Evolutionary conservation across 1,284 basidiomycete species (phyloP), one percentile per base, ranked within the genome.

Genomic region (Microbotryum scabiosae): DNA sequence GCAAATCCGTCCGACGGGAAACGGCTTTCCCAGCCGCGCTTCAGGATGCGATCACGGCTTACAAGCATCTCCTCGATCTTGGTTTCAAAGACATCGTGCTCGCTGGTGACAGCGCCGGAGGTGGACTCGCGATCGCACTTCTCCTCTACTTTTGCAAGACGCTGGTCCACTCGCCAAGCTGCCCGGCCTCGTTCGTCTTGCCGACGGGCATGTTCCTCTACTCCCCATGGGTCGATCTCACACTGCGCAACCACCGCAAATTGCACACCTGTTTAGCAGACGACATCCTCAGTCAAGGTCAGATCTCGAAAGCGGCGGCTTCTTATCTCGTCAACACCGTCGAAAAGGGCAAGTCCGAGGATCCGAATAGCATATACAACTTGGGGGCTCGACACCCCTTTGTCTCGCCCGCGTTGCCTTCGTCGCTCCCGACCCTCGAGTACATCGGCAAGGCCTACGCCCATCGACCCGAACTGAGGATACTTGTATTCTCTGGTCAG

Each of bases 191-290:
- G 44, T 45, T 66, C 43, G 48, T 60, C n/a, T 60, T 71, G 26
- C 68, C 69, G n/a, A 44, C 46, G 1, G 60, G 45, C 1, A 12
- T 64, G 12, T 47, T 67, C 43, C 63, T 69, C 28, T 59, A 62
- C 58, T 67, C 64, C 10, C 69, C 69, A 3, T 71, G 69, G 69
- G 60, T 54, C 32, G 69, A 69, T 43, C 50, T 69, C 20, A 63
- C 66, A 8, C 56, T 68, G 9, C 36, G 50, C 7, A 47, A 56
- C 16, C 61, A 62, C 47, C 55, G 50, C n/a, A 43, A 59, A 20
- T 45, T 55, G n/a, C 51, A 59, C 28, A 21, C 57, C 5, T 25
- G 65, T 5, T 53, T 57, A 36, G 54, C 46, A 48, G 54, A 60
- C 59, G 65, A 62, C 47, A 58, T 64, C 43, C 60, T 71, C 57